Evolutionary conservation across 202 grass and related monocot species (phyloP), one percentile per base, ranked within the genome.

Genomic region (Cymbopogon flexuosus): DNA sequence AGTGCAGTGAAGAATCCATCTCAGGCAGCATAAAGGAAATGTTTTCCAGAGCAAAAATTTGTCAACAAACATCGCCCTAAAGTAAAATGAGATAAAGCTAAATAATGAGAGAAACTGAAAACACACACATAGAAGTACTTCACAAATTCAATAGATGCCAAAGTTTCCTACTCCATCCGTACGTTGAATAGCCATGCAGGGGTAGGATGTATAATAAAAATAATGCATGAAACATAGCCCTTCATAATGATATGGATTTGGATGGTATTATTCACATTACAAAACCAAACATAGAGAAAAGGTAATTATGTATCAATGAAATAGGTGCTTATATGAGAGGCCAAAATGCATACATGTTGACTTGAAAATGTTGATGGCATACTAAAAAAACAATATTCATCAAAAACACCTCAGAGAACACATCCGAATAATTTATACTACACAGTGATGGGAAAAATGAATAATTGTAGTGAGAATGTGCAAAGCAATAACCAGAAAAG

Each of bases 41-140:
- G 93, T 88, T 98, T 91, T 98, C 96, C 96, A 93, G 27, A 88
- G 63, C 57, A 98, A 76, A 89, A 98, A 90, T 81, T 98, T 98
- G 63, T 95, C 92, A 81, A 89, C 65, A 84, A 98, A 95, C 88
- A 95, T 91, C 37, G 61, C 67, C 88, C 96, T 98, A 69, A 85
- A 85, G 39, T 27, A 77, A 89, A 45, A 67, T 75, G 15, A 86
- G 10, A 54, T 8, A 51, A 78, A 68, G 42, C 45, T 89, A 47
- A 4, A 69, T 51, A 40, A 77, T n/a, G 31, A 75, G 63, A 46
- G 34, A 79, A 85, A 82, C 59, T 35, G 27, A 68, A 70, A 58
- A 14, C 12, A 70, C 42, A 39, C 29, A 59, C n/a, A 46, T 36
- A 75, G 4, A 75, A 40, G 16, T 60, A 39, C n/a, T 40, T 37